Evolutionary conservation across 495 filamentous ascomycete genomes (phyloP), one percentile per base, ranked within the genome.

Genomic region (Penicillium silybi): DNA sequence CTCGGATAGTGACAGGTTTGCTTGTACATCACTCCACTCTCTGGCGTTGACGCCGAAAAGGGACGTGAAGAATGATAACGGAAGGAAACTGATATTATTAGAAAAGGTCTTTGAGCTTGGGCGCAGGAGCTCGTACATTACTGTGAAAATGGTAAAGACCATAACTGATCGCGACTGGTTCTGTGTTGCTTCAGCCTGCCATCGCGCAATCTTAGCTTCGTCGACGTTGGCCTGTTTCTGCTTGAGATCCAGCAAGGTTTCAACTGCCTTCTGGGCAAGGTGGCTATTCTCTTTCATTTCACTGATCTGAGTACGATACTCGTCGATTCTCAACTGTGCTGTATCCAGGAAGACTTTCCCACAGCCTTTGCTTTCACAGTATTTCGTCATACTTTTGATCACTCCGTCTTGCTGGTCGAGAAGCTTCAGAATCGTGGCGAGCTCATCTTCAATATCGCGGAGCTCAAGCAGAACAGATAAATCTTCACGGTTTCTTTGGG

Each of bases 61-160:
- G 7, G 80, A 80, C 0, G 84, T 85, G 62, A 87, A 86, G 68
- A 87, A 87, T 17, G 77, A 81, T 3, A 86, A 65, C 0, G 84
- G 84, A 9, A 87, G 65, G 62, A 86, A 86, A 19, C 68, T 73
- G 17, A 8, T 1, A 18, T 52, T 2, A 13, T 66, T 27, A 52
- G n/a, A 52, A 23, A 11, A 13, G 56, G 13, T 67, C 64, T 19
- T 63, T 66, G 69, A 68, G 74, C 57, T 77, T 71, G 16, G 10
- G 3, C 15, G 3, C 3, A 8, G 8, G 26, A 1, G 4, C 10
- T 81, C 66, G 61, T 79, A 85, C 53, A 86, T 80, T 50, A 87
- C 81, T 19, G 80, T 85, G 63, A 86, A 85, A 9, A 81, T 82
- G 16, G 83, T 87, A 59, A 87, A 86, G 19, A 86, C 82, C 81